Conservation (phyloP, 2,329 filamentous ascomycete species). For the Colletotrichum somersetense region DNA sequence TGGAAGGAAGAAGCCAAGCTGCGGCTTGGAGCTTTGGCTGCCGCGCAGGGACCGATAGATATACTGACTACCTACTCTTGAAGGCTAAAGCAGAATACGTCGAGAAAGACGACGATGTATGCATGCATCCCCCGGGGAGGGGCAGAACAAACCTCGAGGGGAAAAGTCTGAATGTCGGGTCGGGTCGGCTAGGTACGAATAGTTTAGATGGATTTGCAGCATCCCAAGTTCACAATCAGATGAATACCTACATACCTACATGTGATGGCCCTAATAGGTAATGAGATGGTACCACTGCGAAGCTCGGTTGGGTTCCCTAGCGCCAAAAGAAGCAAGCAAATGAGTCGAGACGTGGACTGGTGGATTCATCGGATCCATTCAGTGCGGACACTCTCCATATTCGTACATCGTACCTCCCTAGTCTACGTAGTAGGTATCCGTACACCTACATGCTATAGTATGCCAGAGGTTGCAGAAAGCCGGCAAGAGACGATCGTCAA, state of each 20-base stretch:
- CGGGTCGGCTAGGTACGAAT: not conserved
- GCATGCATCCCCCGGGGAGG: not conserved
- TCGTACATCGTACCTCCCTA: not conserved
- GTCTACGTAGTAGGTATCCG: not conserved
- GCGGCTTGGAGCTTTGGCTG: conserved; percentile 12
- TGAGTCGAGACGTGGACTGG: not conserved
- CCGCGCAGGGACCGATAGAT: not conserved
- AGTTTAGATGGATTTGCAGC: conserved; percentile 7
- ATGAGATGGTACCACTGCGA: not conserved
- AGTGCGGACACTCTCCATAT: conserved; percentile 3
- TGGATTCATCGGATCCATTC: conserved; percentile 29
- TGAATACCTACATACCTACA: not conserved
- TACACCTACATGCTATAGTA: no score
- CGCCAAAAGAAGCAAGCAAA: conserved; percentile 14
- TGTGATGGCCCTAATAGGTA: conserved; percentile 3
- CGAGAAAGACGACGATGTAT: conserved; percentile 8
- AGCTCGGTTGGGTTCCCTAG: conserved; percentile 2
- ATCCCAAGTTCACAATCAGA: not conserved
- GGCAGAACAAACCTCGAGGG: not conserved
- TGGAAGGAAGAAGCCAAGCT: conserved; percentile 17
- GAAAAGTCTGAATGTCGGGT: not conserved
- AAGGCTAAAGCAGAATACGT: not conserved
- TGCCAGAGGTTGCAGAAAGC: conserved; percentile 36
- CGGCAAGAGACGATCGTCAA: conserved; percentile 35
- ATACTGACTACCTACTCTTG: conserved; percentile 4